Conservation (phyloP, 176 grass and related monocot species). For the Oryza glumipatula region DNA sequence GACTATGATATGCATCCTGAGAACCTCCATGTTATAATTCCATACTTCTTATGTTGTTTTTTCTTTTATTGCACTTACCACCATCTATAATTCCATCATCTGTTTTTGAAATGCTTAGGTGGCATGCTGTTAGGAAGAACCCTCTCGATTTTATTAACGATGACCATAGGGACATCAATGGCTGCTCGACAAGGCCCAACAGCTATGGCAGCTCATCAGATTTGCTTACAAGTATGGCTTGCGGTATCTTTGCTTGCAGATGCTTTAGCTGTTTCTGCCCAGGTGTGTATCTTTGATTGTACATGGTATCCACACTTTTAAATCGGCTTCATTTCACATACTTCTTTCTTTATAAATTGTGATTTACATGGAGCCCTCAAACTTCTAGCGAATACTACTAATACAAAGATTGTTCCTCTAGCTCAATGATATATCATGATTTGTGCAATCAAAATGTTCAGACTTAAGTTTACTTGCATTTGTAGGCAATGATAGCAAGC, state of each 20-base stretch:
- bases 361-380: constrained; percentile 3
- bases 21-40: constrained; percentile 16
- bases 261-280: constrained; percentile 67
- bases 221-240: constrained; percentile 98
- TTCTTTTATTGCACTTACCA: not conserved
- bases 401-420: constrained; percentile 30
- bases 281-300: constrained; percentile 32
- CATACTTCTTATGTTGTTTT: constrained; percentile 3
- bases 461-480: constrained; percentile 32
- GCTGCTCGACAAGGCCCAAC: constrained; percentile 89
- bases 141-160: constrained; percentile 81
- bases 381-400: constrained; percentile 3
- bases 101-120: constrained; percentile 55
- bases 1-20: not conserved
- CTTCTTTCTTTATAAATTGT: not conserved
- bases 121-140: constrained; percentile 89
- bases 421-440: constrained; percentile 22
- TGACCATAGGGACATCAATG: constrained; percentile 97
- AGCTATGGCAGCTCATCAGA: constrained; percentile 96
- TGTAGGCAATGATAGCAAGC: constrained; percentile 83
- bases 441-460: constrained; percentile 14
- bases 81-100: constrained; percentile 6
- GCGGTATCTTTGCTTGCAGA: constrained; percentile 81
- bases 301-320: constrained; percentile 3
- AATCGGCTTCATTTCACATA: not conserved